Evolutionary conservation across 2,329 filamentous ascomycete genomes (phyloP), one percentile per base, ranked within the genome.

Genomic region (Myriosclerotinia duriaeana): DNA sequence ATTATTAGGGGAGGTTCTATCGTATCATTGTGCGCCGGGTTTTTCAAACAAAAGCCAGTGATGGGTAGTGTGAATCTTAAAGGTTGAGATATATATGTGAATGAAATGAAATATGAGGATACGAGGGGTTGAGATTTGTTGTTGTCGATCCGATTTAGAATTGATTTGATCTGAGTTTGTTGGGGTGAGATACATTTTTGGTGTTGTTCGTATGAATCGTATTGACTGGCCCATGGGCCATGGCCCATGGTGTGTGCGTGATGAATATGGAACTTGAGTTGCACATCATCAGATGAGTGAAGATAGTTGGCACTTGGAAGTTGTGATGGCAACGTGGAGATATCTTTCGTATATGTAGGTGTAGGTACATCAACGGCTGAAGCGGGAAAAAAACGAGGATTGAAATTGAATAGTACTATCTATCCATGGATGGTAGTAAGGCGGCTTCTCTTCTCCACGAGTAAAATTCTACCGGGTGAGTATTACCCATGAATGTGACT

Each of bases 301-400:
- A 40, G 20, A 42, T 15, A 56, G n/a, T 30, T 58, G n/a, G 38
- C 22, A 56, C n/a, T 42, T 58, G 38, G 7, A 48, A 36, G 56
- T 46, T 59, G 56, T 46, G 56, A 59, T 48, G 42, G 42, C 56
- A 59, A 59, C 56, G 56, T 59, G 56, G 56, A 59, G 34, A 48
- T 59, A 22, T 59, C 56, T 22, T 59, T 26, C 26, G 26, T 17
- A 8, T 42, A 26, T n/a, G 54, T 56, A 26, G 7, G 38, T n/a
- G 54, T 56, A 26, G 7, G 38, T 54, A 30, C 38, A 17, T 56
- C n/a, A 17, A 59, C 48, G 54, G 22, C 22, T n/a, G 38, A 26
- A 26, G 26, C 26, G 15, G 22, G 7, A 30, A 44, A 58, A 58
- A 2, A 30, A n/a, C 34, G 54, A 56, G 20, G 54, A 26, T 56